Evolutionary conservation across 352 stramenopile species (phyloP), one percentile per base, ranked within the genome.

Genomic region (Globisporangium canariense): DNA sequence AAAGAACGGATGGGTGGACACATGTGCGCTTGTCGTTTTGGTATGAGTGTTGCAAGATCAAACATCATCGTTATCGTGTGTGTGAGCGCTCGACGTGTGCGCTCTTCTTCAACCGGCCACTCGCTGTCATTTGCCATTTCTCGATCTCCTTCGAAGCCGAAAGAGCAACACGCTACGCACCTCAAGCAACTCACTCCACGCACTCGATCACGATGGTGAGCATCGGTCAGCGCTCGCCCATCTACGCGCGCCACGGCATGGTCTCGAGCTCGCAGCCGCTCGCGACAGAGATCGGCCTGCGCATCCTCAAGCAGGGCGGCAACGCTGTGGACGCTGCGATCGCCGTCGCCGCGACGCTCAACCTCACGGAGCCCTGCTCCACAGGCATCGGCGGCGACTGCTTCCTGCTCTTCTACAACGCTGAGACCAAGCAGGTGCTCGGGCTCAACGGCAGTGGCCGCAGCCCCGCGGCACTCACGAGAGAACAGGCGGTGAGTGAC

Each of bases 321-420:
- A 99, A 98, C 68, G 96, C 96, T 0, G 94, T 98, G n/a, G 97
- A 99, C 75, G 94, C 96, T 0, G 79, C 81, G 13, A 83, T 91
- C 55, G 79, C 78, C 5, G 62, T 90, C 41, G 80, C 82, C 22
- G 77, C 80, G 30, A 69, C 78, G 45, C 69, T 88, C 56, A 79
- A 77, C 64, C 71, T 91, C 46, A 89, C 82, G 49, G 82, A 93
- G 57, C 85, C 80, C 8, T 88, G 80, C 73, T 91, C 80, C 16
- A 96, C 86, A 2, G 86, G 86, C 57, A 90, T 93, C 50, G 91
- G 77, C 34, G 91, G 91, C 34, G 97, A 99, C 80, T 98, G 94
- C 78, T 99, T 99, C 74, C 76, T 97, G 67, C 87, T 99, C 34
- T 98, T 92, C 76, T 99, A 96, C 69, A 83, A 98, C 69, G 86